These are phyloP conservation scores for Penicillium turbatum DNA, from an alignment of 495 filamentous ascomycete species.

Conservation along the genomic window DNA sequence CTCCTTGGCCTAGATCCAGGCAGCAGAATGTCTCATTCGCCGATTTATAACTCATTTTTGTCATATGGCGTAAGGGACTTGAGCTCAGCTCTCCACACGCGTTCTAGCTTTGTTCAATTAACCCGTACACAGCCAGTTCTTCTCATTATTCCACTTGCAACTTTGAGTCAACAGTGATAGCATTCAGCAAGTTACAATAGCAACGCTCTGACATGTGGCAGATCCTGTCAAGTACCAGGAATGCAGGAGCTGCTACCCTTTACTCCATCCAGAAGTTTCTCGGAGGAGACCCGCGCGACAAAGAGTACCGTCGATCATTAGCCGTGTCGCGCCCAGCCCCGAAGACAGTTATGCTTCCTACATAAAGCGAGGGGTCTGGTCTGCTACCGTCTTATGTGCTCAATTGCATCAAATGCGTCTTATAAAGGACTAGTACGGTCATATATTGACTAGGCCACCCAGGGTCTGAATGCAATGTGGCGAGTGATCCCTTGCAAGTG, in stretches of 20 bases:
- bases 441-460: background rate
- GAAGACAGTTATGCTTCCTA: background rate
- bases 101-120: background rate
- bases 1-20: slow-evolving; percentile 6
- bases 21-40: background rate
- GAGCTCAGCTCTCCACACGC: slow-evolving; percentile 5
- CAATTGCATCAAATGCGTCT: background rate
- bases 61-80: background rate
- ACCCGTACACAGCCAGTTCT: too few relatives aligned
- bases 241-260: slow-evolving; percentile 17
- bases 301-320: background rate
- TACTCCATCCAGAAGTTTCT: slow-evolving; percentile 14
- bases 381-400: background rate
- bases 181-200: background rate
- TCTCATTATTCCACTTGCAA: too few relatives aligned
- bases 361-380: background rate
- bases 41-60: background rate
- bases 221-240: slow-evolving; percentile 9
- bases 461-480: slow-evolving; percentile 5
- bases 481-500: slow-evolving; percentile 5
- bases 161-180: too few relatives aligned
- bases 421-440: background rate
- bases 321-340: background rate
- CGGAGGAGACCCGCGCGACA: slow-evolving; percentile 7
- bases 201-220: background rate